phyloP scores from a whole-genome alignment of 164 flowering plant genomes.

The Magnolia changhungtana region DNA sequence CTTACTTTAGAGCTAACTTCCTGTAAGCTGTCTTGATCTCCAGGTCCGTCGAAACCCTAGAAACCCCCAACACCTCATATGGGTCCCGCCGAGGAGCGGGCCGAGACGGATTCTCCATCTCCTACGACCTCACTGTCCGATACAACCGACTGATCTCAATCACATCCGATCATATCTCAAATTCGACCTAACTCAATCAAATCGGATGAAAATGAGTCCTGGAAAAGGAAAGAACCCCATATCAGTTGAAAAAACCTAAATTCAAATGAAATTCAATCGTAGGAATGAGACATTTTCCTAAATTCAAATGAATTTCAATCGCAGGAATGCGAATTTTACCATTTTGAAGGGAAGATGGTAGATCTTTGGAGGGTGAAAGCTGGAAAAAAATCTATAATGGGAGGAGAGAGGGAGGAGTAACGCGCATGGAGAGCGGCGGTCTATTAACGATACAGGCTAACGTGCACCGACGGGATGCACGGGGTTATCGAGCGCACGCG shows the following conservation, averaged over 20 bases:
- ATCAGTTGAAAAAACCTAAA: not conserved
- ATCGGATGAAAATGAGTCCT: not conserved
- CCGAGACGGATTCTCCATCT: too few species aligned
- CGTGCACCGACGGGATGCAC: slow-evolving; percentile 30
- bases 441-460: slow-evolving; percentile 19
- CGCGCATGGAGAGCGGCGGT: slow-evolving; percentile 35
- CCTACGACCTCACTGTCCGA: not conserved
- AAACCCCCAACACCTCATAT: slow-evolving; percentile 24
- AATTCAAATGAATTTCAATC: not conserved
- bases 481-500: slow-evolving; percentile 23
- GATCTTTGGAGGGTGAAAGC: too few species aligned
- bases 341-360: not conserved
- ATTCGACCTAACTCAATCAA: slow-evolving; percentile 6
- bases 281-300: not conserved
- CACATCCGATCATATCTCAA: not conserved
- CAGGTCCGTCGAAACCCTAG: slow-evolving; percentile 24
- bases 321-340: slow-evolving; percentile 6
- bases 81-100: slow-evolving; percentile 5
- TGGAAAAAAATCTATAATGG: not conserved
- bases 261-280: not conserved
- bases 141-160: slow-evolving; percentile 7
- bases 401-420: slow-evolving; percentile 23
- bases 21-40: slow-evolving; percentile 23
- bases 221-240: not conserved
- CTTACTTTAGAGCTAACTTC: slow-evolving; percentile 24